A percentile compares a stretch with the other conserved stretches of the same genome.
Conservation (phyloP, 1,284 basidiomycete species). For the Moesziomyces sp. region DNA sequence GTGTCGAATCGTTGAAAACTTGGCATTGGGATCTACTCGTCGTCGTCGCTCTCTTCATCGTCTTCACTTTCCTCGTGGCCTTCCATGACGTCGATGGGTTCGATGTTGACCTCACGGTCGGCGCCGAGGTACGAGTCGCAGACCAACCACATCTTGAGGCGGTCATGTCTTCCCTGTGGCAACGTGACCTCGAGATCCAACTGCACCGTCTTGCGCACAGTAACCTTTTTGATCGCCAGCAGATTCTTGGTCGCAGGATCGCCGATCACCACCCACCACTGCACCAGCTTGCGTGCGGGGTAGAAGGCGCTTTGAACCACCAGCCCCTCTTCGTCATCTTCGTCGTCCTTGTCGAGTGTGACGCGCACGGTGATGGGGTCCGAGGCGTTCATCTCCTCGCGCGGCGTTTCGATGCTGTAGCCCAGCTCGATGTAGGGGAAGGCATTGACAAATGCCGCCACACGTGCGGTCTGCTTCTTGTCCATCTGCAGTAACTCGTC, state of each 20-base stretch:
- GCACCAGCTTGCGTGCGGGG: slow-evolving; percentile 87
- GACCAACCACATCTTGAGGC: slow-evolving; percentile 88
- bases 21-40: neutral
- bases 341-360: slow-evolving; percentile 82
- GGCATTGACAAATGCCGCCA: slow-evolving; percentile 75
- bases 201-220: slow-evolving; percentile 76
- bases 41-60: slow-evolving; percentile 18
- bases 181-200: slow-evolving; percentile 87
- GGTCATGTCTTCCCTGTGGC: slow-evolving; percentile 78
- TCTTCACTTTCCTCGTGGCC: slow-evolving; percentile 58
- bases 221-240: slow-evolving; percentile 93
- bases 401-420: slow-evolving; percentile 75
- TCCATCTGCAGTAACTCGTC: slow-evolving; percentile 86
- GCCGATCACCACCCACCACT: slow-evolving; percentile 97
- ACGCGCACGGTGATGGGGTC: slow-evolving; percentile 86
- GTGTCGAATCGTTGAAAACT: neutral
- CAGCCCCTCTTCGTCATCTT: slow-evolving; percentile 77
- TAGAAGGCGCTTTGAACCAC: slow-evolving; percentile 90
- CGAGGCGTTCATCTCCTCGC: slow-evolving; percentile 72
- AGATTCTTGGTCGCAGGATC: slow-evolving; percentile 78
- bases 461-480: slow-evolving; percentile 73
- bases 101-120: slow-evolving; percentile 60
- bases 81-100: slow-evolving; percentile 52
- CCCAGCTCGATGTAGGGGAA: slow-evolving; percentile 78
- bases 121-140: slow-evolving; percentile 80